These are phyloP conservation scores for Pseudocercospora eumusae DNA, from an alignment of 2,329 filamentous ascomycete species.

Conservation along the genomic window DNA sequence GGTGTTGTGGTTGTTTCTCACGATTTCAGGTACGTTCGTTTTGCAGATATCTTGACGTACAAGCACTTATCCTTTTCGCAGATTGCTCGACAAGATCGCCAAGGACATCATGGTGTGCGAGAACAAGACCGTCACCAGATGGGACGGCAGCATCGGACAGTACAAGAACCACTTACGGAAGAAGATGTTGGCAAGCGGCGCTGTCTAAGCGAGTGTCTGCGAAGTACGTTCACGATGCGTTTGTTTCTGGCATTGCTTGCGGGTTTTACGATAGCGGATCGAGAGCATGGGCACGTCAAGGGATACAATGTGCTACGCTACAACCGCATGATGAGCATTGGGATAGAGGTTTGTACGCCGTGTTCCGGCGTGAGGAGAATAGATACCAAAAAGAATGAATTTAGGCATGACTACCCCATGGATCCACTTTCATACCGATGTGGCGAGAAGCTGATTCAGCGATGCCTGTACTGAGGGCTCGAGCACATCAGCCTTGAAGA, in stretches of 20 bases:
- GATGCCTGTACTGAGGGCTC: too few relatives aligned
- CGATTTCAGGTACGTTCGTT: constrained; percentile 82
- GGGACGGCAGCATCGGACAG: constrained; percentile 84
- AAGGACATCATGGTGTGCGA: constrained; percentile 99
- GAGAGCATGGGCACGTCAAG: constrained; percentile 16
- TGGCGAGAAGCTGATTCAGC: not conserved
- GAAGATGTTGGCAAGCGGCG: constrained; percentile 92
- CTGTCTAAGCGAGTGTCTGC: constrained; percentile 54
- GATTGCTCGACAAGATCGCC: constrained; percentile 97
- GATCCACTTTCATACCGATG: not conserved
- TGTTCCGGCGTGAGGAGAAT: constrained; percentile 14
- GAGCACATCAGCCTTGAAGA: too few relatives aligned
- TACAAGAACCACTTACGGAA: constrained; percentile 99
- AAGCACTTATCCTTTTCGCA: constrained; percentile 48
- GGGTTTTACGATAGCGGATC: constrained; percentile 5
- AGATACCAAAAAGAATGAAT: constrained; percentile 25
- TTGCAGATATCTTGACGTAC: constrained; percentile 3
- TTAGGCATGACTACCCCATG: not conserved
- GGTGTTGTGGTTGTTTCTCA: constrained; percentile 98
- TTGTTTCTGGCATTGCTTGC: constrained; percentile 7
- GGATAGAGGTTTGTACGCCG: constrained; percentile 19
- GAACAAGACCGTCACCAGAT: constrained; percentile 87
- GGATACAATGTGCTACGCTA: constrained; percentile 12
- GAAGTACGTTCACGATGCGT: not conserved
- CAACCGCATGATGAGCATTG: constrained; percentile 13